These are phyloP conservation scores for Ambrosiella beaveri DNA, from an alignment of 2,329 filamentous ascomycete genomes.

Conservation along the genomic window DNA sequence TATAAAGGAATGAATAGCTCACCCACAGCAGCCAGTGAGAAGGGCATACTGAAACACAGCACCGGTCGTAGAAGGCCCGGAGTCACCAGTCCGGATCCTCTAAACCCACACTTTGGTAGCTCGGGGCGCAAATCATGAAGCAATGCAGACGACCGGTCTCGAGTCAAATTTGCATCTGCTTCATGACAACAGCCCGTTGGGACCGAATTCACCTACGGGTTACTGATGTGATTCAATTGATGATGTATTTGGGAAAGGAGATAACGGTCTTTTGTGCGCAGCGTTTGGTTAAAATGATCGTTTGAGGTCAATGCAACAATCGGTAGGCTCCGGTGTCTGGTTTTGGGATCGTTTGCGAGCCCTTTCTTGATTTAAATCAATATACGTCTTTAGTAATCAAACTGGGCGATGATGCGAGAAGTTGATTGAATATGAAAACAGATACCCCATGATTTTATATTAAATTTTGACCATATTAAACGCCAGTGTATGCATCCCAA, in stretches of 20 bases:
- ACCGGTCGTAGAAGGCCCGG: background rate
- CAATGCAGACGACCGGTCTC: background rate
- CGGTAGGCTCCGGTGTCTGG: background rate
- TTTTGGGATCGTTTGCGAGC: too few relatives aligned
- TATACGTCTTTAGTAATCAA: too few relatives aligned
- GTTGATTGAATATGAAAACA: background rate
- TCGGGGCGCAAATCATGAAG: background rate
- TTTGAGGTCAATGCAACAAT: background rate
- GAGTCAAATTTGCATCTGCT: conserved; percentile 5
- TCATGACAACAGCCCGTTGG: conserved; percentile 8
- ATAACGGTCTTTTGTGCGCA: background rate
- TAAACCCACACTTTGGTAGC: background rate
- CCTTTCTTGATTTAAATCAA: too few relatives aligned
- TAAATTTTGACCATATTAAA: conserved; percentile 2
- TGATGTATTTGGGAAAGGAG: background rate
- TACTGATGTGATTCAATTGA: background rate
- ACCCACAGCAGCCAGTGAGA: background rate
- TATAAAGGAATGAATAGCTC: background rate
- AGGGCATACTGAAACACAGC: background rate
- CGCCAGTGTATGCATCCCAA: conserved; percentile 6
- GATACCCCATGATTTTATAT: conserved; percentile 1
- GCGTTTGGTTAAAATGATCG: background rate
- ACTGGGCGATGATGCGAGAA: too few relatives aligned
- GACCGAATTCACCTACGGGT: conserved; percentile 6
- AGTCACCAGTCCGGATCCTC: background rate